phyloP scores from a whole-genome alignment of 352 stramenopile species.

The Discostella stelligera region DNA sequence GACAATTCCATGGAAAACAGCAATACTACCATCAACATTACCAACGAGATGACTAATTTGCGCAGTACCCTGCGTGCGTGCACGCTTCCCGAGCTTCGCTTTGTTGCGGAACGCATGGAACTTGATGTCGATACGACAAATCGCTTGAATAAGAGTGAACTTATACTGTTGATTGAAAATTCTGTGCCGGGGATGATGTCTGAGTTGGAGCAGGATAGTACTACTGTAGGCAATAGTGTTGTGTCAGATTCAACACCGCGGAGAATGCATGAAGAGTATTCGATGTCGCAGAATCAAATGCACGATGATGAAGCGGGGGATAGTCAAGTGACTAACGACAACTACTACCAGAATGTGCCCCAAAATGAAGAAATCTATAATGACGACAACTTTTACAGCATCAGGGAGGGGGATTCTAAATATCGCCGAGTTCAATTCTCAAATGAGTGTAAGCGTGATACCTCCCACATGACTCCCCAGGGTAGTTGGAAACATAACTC shows the following conservation, averaged over 20 bases:
- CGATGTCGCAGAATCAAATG: neutral
- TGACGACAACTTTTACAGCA: neutral
- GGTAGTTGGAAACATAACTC: conserved; percentile 1
- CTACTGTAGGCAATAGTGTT: neutral
- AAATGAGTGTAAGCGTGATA: conserved; percentile 29
- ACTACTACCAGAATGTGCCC: conserved; percentile 9
- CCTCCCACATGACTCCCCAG: conserved; percentile 23
- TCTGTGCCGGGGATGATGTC: conserved; percentile 29
- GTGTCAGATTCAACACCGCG: neutral
- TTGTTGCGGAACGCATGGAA: conserved; percentile 39
- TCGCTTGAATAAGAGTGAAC: conserved; percentile 16
- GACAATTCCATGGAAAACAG: neutral
- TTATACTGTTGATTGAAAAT: conserved; percentile 43
- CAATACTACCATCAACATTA: neutral
- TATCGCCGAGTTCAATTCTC: conserved; percentile 33
- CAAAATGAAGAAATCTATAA: neutral
- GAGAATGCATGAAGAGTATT: conserved; percentile 3
- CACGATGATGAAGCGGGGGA: neutral
- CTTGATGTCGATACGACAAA: conserved; percentile 12
- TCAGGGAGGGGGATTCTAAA: neutral
- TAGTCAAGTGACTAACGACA: neutral
- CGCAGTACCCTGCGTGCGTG: conserved; percentile 36
- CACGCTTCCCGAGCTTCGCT: conserved; percentile 27
- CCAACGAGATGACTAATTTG: conserved; percentile 19
- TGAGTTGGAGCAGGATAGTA: neutral